phyloP scores from a whole-genome alignment of 352 stramenopile genomes.

The Phytophthora pluvialis region DNA sequence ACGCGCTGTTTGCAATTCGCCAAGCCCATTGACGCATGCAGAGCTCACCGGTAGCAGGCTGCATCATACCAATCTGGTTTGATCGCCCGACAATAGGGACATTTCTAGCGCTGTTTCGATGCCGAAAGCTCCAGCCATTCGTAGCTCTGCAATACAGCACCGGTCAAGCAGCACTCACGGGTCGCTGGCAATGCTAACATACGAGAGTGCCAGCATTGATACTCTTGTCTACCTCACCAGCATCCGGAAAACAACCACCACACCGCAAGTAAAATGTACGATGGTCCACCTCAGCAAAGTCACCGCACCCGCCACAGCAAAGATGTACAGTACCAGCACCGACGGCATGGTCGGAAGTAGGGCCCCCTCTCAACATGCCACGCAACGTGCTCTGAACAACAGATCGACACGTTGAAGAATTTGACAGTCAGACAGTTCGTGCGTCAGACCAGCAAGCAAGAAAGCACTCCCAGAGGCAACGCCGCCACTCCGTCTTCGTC shows the following conservation, averaged over 20 bases:
- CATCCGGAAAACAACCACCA: too few relatives aligned
- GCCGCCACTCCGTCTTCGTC: neutral
- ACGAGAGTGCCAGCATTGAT: neutral
- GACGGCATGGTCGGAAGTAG: neutral
- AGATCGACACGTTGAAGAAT: conserved; percentile 13
- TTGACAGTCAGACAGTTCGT: neutral
- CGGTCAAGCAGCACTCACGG: neutral
- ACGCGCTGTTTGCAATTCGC: neutral
- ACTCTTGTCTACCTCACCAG: too few relatives aligned
- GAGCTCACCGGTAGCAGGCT: neutral
- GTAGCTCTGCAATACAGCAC: neutral
- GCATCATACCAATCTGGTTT: conserved; percentile 1
- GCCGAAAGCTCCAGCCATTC: conserved; percentile 1
- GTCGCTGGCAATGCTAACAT: neutral
- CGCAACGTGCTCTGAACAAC: conserved; percentile 10
- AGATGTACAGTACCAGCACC: neutral
- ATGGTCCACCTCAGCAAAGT: neutral
- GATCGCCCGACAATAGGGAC: neutral
- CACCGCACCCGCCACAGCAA: neutral
- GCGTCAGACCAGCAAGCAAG: neutral
- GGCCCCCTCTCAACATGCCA: conserved; percentile 9
- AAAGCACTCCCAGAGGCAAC: neutral
- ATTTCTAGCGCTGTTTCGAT: neutral
- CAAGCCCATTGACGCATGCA: neutral
- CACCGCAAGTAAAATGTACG: too few relatives aligned